These are phyloP conservation scores for Podospora australis DNA, from an alignment of 495 filamentous ascomycete species.

Conservation along the genomic window DNA sequence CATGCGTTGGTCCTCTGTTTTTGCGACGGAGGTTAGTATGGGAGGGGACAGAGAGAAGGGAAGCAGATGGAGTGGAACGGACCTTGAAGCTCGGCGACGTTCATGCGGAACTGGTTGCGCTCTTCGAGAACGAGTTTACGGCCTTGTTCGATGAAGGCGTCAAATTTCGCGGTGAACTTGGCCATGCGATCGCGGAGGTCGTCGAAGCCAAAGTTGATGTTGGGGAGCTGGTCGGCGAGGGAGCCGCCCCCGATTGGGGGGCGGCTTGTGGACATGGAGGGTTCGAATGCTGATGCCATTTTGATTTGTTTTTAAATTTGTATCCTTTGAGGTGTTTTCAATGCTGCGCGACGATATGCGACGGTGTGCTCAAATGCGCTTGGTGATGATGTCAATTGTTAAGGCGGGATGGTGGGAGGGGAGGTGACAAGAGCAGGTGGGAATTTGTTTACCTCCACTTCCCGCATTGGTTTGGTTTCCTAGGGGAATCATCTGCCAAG, in stretches of 20 bases:
- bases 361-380: neutral
- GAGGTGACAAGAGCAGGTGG: neutral
- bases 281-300: conserved; percentile 70
- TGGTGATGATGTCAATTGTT: neutral
- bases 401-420: neutral
- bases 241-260: conserved; percentile 50
- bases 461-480: conserved; percentile 17
- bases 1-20: conserved; percentile 89
- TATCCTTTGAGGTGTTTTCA: conserved; percentile 7
- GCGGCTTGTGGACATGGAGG: conserved; percentile 68
- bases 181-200: conserved; percentile 93
- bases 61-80: conserved; percentile 48
- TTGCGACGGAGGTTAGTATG: too few relatives aligned
- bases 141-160: conserved; percentile 87
- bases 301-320: conserved; percentile 11
- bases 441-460: conserved; percentile 16
- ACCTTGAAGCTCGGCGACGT: conserved; percentile 80
- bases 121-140: conserved; percentile 86
- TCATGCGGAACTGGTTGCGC: conserved; percentile 87
- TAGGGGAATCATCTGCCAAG: conserved; percentile 13
- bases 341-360: neutral
- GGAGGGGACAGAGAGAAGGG: neutral
- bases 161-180: conserved; percentile 84
- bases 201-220: conserved; percentile 93
- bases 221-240: conserved; percentile 74